phyloP scores from a whole-genome alignment of 2,329 filamentous ascomycete genomes.

The Diaporthe eres region DNA sequence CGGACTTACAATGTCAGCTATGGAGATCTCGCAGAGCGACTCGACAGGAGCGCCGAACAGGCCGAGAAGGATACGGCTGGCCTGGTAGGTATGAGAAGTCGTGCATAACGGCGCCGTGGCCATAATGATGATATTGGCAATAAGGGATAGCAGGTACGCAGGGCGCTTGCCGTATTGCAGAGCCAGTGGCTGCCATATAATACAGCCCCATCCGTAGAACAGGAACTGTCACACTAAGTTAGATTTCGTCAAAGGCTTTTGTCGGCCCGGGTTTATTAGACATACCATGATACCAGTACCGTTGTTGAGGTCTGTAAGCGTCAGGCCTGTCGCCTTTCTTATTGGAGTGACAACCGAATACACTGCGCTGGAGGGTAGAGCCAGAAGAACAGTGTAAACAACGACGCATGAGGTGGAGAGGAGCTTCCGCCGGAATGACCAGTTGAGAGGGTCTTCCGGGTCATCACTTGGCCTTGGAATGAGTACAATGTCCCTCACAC shows the following conservation, averaged over 20 bases:
- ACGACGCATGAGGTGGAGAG: conserved; percentile 49
- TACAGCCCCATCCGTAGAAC: conserved; percentile 52
- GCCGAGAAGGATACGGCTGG: conserved; percentile 49
- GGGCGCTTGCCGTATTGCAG: conserved; percentile 51
- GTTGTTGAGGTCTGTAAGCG: conserved; percentile 54
- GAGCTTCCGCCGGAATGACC: conserved; percentile 51
- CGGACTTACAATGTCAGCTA: conserved; percentile 46
- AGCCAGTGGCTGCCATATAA: conserved; percentile 52
- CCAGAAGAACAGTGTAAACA: conserved; percentile 58
- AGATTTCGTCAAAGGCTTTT: neutral
- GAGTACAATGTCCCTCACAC: conserved; percentile 56
- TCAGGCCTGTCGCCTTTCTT: conserved; percentile 50
- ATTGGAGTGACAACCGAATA: conserved; percentile 57
- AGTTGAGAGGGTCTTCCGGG: conserved; percentile 57
- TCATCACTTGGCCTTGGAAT: conserved; percentile 54
- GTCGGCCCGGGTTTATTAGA: neutral
- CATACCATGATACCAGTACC: conserved; percentile 55
- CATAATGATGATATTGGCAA: conserved; percentile 48
- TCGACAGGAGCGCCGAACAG: conserved; percentile 50
- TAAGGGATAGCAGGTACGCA: conserved; percentile 49
- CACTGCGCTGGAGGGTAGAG: conserved; percentile 55
- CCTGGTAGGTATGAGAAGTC: conserved; percentile 47
- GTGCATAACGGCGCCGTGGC: conserved; percentile 48
- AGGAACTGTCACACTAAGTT: conserved; percentile 47
- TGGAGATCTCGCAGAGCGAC: conserved; percentile 49